phyloP scores from a whole-genome alignment of 2,329 filamentous ascomycete species.

The Aureobasidium musti region DNA sequence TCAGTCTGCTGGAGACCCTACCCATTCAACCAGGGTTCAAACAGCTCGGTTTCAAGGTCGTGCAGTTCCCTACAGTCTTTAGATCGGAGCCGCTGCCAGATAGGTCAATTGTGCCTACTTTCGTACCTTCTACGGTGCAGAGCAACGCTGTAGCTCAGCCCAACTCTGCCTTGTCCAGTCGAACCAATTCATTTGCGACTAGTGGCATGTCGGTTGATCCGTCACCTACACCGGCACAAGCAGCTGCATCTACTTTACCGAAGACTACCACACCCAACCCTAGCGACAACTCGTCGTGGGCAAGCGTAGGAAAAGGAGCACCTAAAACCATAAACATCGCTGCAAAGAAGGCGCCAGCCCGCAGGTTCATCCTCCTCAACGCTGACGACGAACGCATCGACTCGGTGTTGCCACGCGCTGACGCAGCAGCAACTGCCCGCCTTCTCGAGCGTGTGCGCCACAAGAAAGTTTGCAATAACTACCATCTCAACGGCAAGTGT shows the following conservation, averaged over 20 bases:
- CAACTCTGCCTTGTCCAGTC: slow-evolving; percentile 23
- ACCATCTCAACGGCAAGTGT: slow-evolving; percentile 45
- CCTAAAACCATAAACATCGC: slow-evolving; percentile 47
- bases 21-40: slow-evolving; percentile 47
- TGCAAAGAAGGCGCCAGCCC: slow-evolving; percentile 37
- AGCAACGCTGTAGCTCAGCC: slow-evolving; percentile 1
- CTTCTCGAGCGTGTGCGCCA: slow-evolving; percentile 38
- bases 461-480: slow-evolving; percentile 44
- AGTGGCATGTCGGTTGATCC: not conserved
- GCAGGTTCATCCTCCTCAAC: slow-evolving; percentile 47
- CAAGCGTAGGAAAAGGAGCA: slow-evolving; percentile 46
- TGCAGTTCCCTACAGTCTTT: slow-evolving; percentile 48
- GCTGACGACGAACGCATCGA: slow-evolving; percentile 48
- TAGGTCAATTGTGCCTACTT: slow-evolving; percentile 26
- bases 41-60: slow-evolving; percentile 46
- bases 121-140: not conserved
- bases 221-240: slow-evolving; percentile 1
- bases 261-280: not conserved
- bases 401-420: slow-evolving; percentile 40
- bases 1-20: slow-evolving; percentile 51
- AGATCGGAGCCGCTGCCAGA: slow-evolving; percentile 46
- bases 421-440: slow-evolving; percentile 37
- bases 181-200: not conserved
- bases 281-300: slow-evolving; percentile 40
- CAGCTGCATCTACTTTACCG: not conserved